Conservation (phyloP, 148 eudicot species). For the Heliamphora exappendiculata region DNA sequence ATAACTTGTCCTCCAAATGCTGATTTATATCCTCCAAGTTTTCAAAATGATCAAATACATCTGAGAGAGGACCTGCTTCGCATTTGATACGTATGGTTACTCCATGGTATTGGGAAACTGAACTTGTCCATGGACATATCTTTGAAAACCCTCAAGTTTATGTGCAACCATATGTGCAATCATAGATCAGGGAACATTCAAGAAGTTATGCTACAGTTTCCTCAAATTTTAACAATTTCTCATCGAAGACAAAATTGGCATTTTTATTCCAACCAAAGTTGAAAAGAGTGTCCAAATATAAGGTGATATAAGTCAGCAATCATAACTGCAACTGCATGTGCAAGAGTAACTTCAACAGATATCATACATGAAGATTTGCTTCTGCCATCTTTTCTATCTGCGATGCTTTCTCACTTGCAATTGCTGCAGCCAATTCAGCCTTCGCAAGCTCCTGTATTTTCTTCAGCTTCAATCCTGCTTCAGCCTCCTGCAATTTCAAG, state of each 20-base stretch:
- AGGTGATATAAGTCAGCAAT: neutral
- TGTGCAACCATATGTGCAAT: neutral
- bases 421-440: slow-evolving; percentile 82
- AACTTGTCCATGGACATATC: neutral
- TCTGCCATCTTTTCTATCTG: slow-evolving; percentile 89
- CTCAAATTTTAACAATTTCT: neutral
- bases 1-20: neutral
- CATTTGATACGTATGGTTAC: neutral
- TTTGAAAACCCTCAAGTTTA: neutral
- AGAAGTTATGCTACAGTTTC: neutral
- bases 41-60: slow-evolving; percentile 1
- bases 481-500: slow-evolving; percentile 53
- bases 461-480: slow-evolving; percentile 49
- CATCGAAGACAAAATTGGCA: neutral
- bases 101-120: neutral
- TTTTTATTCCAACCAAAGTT: neutral
- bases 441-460: slow-evolving; percentile 63
- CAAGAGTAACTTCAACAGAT: slow-evolving; percentile 8
- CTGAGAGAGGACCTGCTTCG: neutral
- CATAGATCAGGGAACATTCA: slow-evolving; percentile 11
- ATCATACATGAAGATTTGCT: slow-evolving; percentile 77
- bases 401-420: slow-evolving; percentile 87
- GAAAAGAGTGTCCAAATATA: neutral
- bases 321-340: neutral
- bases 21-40: neutral